Percentiles rank a stretch among this genome's conserved stretches.
These are phyloP conservation scores for Rhizopus arrhizus DNA, from an alignment of 371 early-diverging fungal genomes.

Conservation along the genomic window DNA sequence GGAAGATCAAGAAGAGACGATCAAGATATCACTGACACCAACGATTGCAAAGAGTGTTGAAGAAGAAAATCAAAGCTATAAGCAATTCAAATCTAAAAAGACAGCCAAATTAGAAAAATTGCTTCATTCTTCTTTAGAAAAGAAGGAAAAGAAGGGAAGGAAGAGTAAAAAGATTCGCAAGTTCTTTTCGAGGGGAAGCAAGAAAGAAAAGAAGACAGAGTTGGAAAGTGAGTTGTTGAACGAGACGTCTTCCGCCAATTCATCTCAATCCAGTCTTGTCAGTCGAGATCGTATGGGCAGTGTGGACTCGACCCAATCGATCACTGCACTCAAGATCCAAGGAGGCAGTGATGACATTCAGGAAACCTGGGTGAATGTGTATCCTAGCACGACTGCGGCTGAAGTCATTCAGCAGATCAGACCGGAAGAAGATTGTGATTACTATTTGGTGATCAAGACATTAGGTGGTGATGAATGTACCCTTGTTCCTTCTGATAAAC, in stretches of 20 bases:
- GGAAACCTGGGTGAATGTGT: constrained; percentile 33
- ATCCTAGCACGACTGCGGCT: constrained; percentile 50
- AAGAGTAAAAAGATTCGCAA: constrained; percentile 27
- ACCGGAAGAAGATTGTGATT: constrained; percentile 31
- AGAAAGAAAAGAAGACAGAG: constrained; percentile 4
- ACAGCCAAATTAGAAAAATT: constrained; percentile 32
- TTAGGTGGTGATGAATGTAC: constrained; percentile 43
- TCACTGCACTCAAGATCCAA: constrained; percentile 33
- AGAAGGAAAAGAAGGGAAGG: constrained; percentile 41
- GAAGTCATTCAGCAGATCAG: constrained; percentile 57
- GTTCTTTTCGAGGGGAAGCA: constrained; percentile 40
- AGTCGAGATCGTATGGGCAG: constrained; percentile 35
- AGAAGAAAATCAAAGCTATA: constrained; percentile 7
- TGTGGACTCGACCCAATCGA: constrained; percentile 21
- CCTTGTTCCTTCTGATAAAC: constrained; percentile 53
- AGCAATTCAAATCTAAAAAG: constrained; percentile 34
- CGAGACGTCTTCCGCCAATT: constrained; percentile 44
- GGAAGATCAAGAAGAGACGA: constrained; percentile 39
- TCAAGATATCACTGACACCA: constrained; percentile 53
- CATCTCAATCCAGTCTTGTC: constrained; percentile 35
- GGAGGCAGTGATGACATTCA: constrained; percentile 44
- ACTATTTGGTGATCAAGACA: constrained; percentile 46
- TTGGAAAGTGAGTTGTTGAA: constrained; percentile 1
- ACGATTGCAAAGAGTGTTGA: constrained; percentile 39
- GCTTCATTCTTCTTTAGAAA: constrained; percentile 17